Conservation (phyloP, 495 filamentous ascomycete species). For the Xylaria telfairii region DNA sequence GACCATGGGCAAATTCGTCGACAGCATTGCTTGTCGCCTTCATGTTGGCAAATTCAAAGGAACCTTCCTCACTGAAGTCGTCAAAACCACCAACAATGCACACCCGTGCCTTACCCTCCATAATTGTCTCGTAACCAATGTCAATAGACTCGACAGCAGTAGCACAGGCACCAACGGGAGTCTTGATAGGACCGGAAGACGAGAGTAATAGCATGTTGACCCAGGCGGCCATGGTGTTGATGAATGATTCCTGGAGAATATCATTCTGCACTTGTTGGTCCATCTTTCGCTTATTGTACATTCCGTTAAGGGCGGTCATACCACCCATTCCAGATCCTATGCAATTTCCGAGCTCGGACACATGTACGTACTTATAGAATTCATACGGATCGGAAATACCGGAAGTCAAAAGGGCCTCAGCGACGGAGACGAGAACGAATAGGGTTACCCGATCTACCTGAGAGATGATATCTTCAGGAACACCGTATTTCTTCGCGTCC, state of each 20-base stretch:
- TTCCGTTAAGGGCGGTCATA: constrained; percentile 86
- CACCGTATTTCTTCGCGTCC: constrained; percentile 93
- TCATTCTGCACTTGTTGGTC: constrained; percentile 99
- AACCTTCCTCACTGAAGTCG: constrained; percentile 99
- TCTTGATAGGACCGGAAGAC: constrained; percentile 98
- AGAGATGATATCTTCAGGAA: constrained; percentile 95
- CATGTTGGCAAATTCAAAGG: constrained; percentile 99
- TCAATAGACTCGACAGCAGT: constrained; percentile 97
- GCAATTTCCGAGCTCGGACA: constrained; percentile 98
- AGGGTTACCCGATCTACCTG: constrained; percentile 97
- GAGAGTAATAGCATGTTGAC: constrained; percentile 98
- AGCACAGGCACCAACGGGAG: constrained; percentile 95
- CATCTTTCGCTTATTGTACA: constrained; percentile 97
- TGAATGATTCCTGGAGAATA: constrained; percentile 98
- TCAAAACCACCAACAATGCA: constrained; percentile 99
- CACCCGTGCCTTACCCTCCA: constrained; percentile 94
- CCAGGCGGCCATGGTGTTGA: constrained; percentile 99
- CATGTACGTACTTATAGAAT: constrained; percentile 99
- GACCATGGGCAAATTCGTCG: constrained; percentile 92
- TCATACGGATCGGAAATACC: constrained; percentile 99
- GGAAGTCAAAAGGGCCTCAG: constrained; percentile 84
- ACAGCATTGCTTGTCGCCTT: constrained; percentile 97
- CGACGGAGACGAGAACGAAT: constrained; percentile 91
- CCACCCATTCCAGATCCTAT: constrained; percentile 97
- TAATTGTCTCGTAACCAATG: constrained; percentile 96